Evolutionary conservation across 352 stramenopile genomes (phyloP), one percentile per base, ranked within the genome.

Genomic region (Peronosclerospora sorghi): DNA sequence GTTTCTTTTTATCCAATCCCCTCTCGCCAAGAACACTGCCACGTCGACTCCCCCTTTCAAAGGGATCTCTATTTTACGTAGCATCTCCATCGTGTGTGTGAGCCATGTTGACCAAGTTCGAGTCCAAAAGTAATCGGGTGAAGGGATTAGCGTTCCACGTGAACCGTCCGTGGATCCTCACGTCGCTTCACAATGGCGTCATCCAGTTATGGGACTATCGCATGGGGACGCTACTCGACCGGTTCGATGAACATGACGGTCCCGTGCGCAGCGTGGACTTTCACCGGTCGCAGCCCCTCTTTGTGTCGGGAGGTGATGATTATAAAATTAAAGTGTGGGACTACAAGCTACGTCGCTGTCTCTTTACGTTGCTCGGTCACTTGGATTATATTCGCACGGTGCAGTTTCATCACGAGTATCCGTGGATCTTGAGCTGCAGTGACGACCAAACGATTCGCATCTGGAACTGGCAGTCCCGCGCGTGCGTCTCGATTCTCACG

Each of bases 281-380:
- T 59, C 95, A 99, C 74, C 75, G 93, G 40, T 86, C 84, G 19
- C 95, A 99, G 65, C 95, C 95, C 32, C 77, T 99, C 12, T 98
- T 99, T 49, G 95, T 98, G 12, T 98, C 93, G 12, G 97, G 96
- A 15, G 96, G 96, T 18, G 97, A 99, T 62, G 97, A 99, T 69
- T 99, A 99, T 90, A 98, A 99, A 68, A 97, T 99, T 57, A 99
- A 99, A 74, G 95, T 99, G 15, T 99, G 96, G 96, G 96, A 99
- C 73, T 99, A 98, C 71, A 99, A 99, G 73, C 79, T 98, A 32
- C 86, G 95, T 27, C 78, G 95, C 41, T 99, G 96, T 61, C 77
- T 99, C 5, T 99, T 99, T 62, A 99, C 96, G 5, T 65, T 99
- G 14, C 72, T 99, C 8, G 97, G 96, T 1, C 97, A 99, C 62